phyloP scores from a whole-genome alignment of 2,329 filamentous ascomycete genomes.

The Alternaria sp. region DNA sequence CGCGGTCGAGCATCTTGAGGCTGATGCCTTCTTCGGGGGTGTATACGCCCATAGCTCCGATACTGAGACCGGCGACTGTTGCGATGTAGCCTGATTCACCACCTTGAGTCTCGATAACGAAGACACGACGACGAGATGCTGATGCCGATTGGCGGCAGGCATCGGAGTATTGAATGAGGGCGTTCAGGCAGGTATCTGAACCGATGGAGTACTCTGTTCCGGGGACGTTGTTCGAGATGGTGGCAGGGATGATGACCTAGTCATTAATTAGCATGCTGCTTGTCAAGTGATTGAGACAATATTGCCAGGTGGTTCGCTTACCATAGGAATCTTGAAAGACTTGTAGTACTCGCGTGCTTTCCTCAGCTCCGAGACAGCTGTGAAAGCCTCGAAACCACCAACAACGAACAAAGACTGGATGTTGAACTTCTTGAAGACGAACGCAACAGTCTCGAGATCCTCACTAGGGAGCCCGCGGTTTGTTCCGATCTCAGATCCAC shows the following conservation, averaged over 20 bases:
- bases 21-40: conserved; percentile 96
- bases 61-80: conserved; percentile 86
- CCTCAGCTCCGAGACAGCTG: conserved; percentile 84
- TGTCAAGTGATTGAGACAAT: not conserved
- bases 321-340: conserved; percentile 88
- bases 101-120: conserved; percentile 97
- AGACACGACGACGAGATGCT: conserved; percentile 88
- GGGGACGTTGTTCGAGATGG: conserved; percentile 97
- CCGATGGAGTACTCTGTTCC: conserved; percentile 97
- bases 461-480: conserved; percentile 92
- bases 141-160: conserved; percentile 97
- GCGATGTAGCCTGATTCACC: conserved; percentile 93
- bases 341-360: conserved; percentile 79
- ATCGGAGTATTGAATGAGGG: conserved; percentile 93
- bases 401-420: conserved; percentile 92
- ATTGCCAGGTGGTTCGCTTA: conserved; percentile 8
- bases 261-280: conserved; percentile 13
- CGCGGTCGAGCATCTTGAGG: conserved; percentile 87
- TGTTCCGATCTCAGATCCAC: conserved; percentile 96
- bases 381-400: conserved; percentile 96
- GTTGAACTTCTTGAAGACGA: conserved; percentile 82
- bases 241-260: conserved; percentile 85
- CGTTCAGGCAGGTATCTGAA: conserved; percentile 95
- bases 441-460: conserved; percentile 82
- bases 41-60: conserved; percentile 92